Evolutionary conservation across 768 basidiomycete genomes (phyloP).

Genomic region (Gyrodon lividus): DNA sequence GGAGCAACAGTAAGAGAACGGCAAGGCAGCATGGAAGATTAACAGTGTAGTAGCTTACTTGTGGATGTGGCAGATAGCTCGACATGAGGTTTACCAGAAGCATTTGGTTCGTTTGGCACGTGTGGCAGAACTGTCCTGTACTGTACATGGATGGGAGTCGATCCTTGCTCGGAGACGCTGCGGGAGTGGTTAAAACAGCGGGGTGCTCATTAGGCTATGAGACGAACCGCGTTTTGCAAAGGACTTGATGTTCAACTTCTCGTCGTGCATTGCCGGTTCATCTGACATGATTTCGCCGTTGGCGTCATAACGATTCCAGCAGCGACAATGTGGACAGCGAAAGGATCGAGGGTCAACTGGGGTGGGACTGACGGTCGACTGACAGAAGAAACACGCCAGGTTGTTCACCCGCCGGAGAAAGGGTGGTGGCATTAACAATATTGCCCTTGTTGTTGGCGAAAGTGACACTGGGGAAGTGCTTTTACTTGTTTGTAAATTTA

Average conservation of each 20-base stretch:
- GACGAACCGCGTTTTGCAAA: constrained; percentile 71
- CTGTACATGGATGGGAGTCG: constrained; percentile 60
- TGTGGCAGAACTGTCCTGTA: constrained; percentile 74
- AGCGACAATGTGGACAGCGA: constrained; percentile 63
- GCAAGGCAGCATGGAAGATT: not conserved
- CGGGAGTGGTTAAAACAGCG: not conserved
- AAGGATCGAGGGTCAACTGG: constrained; percentile 56
- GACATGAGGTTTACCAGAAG: constrained; percentile 83
- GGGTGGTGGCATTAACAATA: constrained; percentile 17
- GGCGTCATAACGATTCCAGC: constrained; percentile 73
- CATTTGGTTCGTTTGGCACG: constrained; percentile 91
- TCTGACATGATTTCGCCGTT: constrained; percentile 79
- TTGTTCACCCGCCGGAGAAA: constrained; percentile 55
- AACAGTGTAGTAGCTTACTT: constrained; percentile 45
- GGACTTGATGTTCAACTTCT: constrained; percentile 62
- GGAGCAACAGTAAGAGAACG: constrained; percentile 1
- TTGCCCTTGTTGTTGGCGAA: not conserved
- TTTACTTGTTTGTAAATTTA: constrained; percentile 15
- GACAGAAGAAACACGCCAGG: constrained; percentile 73
- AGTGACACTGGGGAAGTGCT: not conserved
- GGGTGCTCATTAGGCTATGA: not conserved
- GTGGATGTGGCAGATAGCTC: constrained; percentile 81
- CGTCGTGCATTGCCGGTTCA: constrained; percentile 86
- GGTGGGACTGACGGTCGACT: constrained; percentile 39
- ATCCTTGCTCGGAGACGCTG: constrained; percentile 70